These are phyloP conservation scores for Eremothecium sinecaudum DNA, from an alignment of 1,139 yeast genomes.

Conservation along the genomic window DNA sequence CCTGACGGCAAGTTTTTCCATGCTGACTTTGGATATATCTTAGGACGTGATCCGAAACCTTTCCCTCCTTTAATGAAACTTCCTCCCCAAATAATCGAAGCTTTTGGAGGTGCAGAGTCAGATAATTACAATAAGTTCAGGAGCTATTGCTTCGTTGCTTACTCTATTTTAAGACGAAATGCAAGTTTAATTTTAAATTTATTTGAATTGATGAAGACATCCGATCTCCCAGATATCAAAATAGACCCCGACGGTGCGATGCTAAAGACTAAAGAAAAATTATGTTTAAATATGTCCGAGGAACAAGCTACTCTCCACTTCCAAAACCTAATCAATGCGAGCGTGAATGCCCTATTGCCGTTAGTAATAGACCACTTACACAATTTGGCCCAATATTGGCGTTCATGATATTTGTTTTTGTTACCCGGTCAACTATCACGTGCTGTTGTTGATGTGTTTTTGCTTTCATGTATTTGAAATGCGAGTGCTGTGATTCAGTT, in stretches of 20 bases:
- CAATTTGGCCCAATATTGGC: slow-evolving; percentile 94
- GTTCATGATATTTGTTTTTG: slow-evolving; percentile 43
- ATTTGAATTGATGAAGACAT: slow-evolving; percentile 89
- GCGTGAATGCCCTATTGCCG: slow-evolving; percentile 88
- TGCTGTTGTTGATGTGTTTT: too few species aligned
- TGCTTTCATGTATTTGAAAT: too few species aligned
- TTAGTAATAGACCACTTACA: slow-evolving; percentile 92
- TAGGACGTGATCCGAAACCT: slow-evolving; percentile 96
- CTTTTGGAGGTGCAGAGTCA: slow-evolving; percentile 90
- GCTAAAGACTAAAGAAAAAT: slow-evolving; percentile 86
- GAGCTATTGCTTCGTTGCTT: slow-evolving; percentile 90
- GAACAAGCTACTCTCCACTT: slow-evolving; percentile 92
- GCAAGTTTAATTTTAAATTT: slow-evolving; percentile 82
- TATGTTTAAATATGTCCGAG: slow-evolving; percentile 85
- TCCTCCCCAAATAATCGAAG: slow-evolving; percentile 94
- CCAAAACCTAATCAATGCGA: slow-evolving; percentile 85
- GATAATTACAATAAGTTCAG: slow-evolving; percentile 80
- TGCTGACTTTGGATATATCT: slow-evolving; percentile 93
- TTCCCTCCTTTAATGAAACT: slow-evolving; percentile 97
- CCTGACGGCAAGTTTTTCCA: slow-evolving; percentile 86
- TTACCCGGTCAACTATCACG: slow-evolving; percentile 10
- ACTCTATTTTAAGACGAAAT: slow-evolving; percentile 79
- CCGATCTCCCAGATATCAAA: slow-evolving; percentile 81
- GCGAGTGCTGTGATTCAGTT: too few species aligned
- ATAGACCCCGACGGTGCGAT: slow-evolving; percentile 70